A percentile compares a stretch with the other conserved stretches of the same genome.
phyloP scores from a whole-genome alignment of 2,329 filamentous ascomycete species.

The Claviceps humidiphila region DNA sequence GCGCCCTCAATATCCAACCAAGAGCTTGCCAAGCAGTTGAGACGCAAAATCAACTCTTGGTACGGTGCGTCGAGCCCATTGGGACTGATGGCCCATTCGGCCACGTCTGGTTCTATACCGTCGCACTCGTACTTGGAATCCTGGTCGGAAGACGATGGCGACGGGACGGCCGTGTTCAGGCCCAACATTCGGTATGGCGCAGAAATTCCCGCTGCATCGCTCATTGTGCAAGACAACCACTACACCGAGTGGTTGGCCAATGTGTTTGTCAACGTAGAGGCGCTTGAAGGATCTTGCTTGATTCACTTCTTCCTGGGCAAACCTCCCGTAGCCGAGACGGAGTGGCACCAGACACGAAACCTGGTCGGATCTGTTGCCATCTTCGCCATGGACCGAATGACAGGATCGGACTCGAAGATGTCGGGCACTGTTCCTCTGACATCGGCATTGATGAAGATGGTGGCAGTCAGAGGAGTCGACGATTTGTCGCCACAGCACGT shows the following conservation, averaged over 20 bases:
- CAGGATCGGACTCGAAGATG: conserved; percentile 22
- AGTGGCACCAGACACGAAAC: conserved; percentile 40
- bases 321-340: conserved; percentile 26
- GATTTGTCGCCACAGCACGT: conserved; percentile 24
- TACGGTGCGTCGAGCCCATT: conserved; percentile 21
- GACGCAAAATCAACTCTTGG: conserved; percentile 38
- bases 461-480: conserved; percentile 22
- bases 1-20: conserved; percentile 11
- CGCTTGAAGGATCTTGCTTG: conserved; percentile 44
- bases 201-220: conserved; percentile 11
- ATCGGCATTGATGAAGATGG: conserved; percentile 30
- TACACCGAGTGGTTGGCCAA: conserved; percentile 58
- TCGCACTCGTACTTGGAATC: background rate
- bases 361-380: conserved; percentile 50
- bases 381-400: conserved; percentile 30
- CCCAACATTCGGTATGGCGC: conserved; percentile 17
- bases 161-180: background rate
- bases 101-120: background rate
- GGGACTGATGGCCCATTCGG: conserved; percentile 8
- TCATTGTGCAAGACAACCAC: conserved; percentile 23
- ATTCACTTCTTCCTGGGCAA: conserved; percentile 57
- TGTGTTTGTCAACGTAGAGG: conserved; percentile 46
- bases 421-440: conserved; percentile 41
- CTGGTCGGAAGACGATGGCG: background rate
- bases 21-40: conserved; percentile 19